Base-by-base conservation (phyloP, 75 land plant genomes). In the Selaginella moellendorffii region DNA sequence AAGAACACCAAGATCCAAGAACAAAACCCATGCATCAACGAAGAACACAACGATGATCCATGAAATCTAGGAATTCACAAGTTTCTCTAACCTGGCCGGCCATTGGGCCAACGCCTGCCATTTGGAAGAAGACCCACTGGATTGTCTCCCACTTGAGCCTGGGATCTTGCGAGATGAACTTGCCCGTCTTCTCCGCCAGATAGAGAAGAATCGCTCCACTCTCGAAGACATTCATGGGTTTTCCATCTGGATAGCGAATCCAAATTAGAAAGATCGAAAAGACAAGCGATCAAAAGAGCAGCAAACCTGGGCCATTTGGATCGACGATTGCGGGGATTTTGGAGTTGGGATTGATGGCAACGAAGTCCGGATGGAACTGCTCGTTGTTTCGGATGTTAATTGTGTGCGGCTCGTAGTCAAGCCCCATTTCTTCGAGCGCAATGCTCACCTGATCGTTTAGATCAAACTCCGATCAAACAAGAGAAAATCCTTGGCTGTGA, bases 71-170 rank as follows among this genome's bases (percentile, higher is more conserved):
- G n/a, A n/a, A n/a, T n/a, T n/a, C n/a, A n/a, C n/a, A n/a, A n/a
- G n/a, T n/a, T n/a, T n/a, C n/a, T n/a, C n/a, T n/a, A n/a, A n/a
- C n/a, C 70, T 68, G 70, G 30, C 70, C 70, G 26, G 58, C 56
- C 70, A 68, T 68, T n/a, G 18, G 70, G 0, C 70, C 70, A 29
- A 68, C 30, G 30, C 70, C 70, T 25, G 12, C 70, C 65, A 68
- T 68, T 42, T 68, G 70, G 24, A 68, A 68, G 36, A 68, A 68
- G 8, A 68, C 24, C 70, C 70, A 68, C 65, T 68, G 70, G 14
- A 68, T 68, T 18, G 70, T 68, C 17, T 68, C 70, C 70, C 70
- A 68, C 29, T 68, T 68, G 24, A 68, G 66, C 12, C 66, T 64
- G 28, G 70, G 70, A 10, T 68, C 42, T 10, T 21, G 64, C 17